Evolutionary conservation across 805 yeast species (phyloP).

Genomic region (Metschnikowia continentalis): DNA sequence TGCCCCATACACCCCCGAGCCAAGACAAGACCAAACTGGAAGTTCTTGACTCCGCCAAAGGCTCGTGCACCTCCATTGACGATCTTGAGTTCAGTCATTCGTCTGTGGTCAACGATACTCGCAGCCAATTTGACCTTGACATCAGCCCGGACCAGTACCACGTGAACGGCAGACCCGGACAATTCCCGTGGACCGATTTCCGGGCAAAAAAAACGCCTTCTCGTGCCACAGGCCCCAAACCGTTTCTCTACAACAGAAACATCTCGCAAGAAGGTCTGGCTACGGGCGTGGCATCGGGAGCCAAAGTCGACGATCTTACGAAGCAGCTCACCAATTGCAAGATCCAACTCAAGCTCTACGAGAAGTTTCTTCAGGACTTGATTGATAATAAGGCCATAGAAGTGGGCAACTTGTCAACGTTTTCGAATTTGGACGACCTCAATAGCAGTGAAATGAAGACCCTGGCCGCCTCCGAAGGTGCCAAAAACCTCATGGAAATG

Average conservation of each 20-base stretch:
- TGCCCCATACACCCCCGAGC: neutral
- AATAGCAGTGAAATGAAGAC: slow-evolving; percentile 10
- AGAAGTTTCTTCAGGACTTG: slow-evolving; percentile 36
- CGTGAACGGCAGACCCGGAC: slow-evolving; percentile 3
- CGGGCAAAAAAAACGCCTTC: neutral
- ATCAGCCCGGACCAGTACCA: slow-evolving; percentile 16
- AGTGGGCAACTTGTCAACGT: slow-evolving; percentile 19
- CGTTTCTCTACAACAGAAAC: slow-evolving; percentile 6
- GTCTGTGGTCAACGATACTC: slow-evolving; percentile 10
- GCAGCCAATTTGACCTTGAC: slow-evolving; percentile 17
- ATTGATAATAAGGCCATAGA: slow-evolving; percentile 21
- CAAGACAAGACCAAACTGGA: neutral
- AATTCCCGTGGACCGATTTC: slow-evolving; percentile 11
- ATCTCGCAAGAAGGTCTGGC: slow-evolving; percentile 6
- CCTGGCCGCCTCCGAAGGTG: slow-evolving; percentile 3
- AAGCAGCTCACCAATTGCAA: slow-evolving; percentile 31
- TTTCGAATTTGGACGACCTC: slow-evolving; percentile 14
- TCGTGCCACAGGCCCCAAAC: slow-evolving; percentile 9
- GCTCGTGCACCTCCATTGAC: neutral
- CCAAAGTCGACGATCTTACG: slow-evolving; percentile 16
- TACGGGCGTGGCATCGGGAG: slow-evolving; percentile 7
- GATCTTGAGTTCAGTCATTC: neutral
- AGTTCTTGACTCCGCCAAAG: neutral
- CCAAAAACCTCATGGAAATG: slow-evolving; percentile 31
- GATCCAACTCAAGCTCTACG: slow-evolving; percentile 37